phyloP scores from a whole-genome alignment of 2,329 filamentous ascomycete genomes.

The Ascochyta lentis region DNA sequence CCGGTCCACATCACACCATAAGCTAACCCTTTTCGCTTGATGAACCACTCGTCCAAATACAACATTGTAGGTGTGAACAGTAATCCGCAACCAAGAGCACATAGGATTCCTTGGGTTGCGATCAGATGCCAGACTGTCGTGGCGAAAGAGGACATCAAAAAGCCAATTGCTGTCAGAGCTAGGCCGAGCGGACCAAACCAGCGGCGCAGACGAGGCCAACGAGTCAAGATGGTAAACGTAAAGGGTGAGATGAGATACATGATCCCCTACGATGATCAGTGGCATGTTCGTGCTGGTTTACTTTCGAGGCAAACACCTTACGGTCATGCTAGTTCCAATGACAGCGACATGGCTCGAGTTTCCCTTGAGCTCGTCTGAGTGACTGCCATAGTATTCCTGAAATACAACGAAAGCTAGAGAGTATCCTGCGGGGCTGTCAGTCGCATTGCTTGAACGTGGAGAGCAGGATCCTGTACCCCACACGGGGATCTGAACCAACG shows the following conservation, averaged over 20 bases:
- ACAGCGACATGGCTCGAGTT: constrained; percentile 21
- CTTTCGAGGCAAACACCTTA: constrained; percentile 5
- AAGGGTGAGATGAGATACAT: constrained; percentile 54
- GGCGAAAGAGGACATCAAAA: constrained; percentile 38
- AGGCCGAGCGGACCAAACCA: constrained; percentile 43
- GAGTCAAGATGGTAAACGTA: constrained; percentile 42
- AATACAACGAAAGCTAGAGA: constrained; percentile 31
- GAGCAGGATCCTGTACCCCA: constrained; percentile 26
- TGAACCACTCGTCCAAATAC: constrained; percentile 69
- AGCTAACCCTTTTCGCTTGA: constrained; percentile 63
- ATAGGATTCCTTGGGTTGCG: constrained; percentile 48
- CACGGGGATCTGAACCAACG: constrained; percentile 31
- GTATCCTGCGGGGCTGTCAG: constrained; percentile 24
- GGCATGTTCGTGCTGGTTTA: not conserved
- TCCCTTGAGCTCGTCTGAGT: constrained; percentile 18
- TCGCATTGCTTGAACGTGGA: not conserved
- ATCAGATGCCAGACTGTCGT: constrained; percentile 40
- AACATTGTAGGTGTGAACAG: constrained; percentile 56
- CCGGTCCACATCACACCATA: constrained; percentile 65
- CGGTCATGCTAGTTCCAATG: constrained; percentile 30
- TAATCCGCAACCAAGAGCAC: constrained; percentile 53
- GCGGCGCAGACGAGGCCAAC: constrained; percentile 40
- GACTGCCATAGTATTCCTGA: constrained; percentile 28
- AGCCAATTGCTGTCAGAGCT: constrained; percentile 22
- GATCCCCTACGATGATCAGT: constrained; percentile 40